Base-by-base conservation (phyloP, 2,329 filamentous ascomycete species). In the Xylariaceae sp. region DNA sequence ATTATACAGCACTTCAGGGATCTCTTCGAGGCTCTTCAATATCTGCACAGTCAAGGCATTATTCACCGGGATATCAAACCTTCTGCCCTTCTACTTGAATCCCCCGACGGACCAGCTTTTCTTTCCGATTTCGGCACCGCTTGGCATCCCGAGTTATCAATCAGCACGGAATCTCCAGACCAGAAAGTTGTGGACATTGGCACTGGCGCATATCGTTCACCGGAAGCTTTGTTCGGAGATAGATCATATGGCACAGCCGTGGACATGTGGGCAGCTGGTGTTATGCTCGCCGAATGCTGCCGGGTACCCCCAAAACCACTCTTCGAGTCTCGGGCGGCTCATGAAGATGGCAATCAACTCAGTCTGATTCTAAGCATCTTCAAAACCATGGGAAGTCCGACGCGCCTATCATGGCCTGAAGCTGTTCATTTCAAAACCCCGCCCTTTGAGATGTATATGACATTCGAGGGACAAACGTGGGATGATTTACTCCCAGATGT, bases 31-130 rank as follows among this genome's bases (percentile, higher is more conserved):
- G 92, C 85, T 3, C 80, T 99, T 1, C 76, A 76, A 1, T 81
- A 89, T 67, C 78, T 97, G 1, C 94, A 99, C 71, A 67, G 73
- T 6, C 76, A 84, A 23, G 88, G 85, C 6, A 92, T 99, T 59
- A 88, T 99, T 57, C 94, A 99, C 72, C 87, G 94, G 58, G 94
- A 99, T 70, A 78, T 99, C 71, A 99, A 99, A 70, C 94, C 94
- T 0, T 92, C 91, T 0, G 96, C 96, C 56, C 82, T 99, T 42
- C 78, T 97, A 7, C 80, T 96, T 51, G 77, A 81, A 48, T 84
- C 87, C 0, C 76, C 82, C 0, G 77, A 81, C 4, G 89, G 89
- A 0, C 88, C 90, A 3, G 90, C 89, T 2, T 89, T 87, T 66
- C 80, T 99, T 2, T 86, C 90, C 42, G 94, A 99, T 73, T 97